Evolutionary conservation across 2,329 filamentous ascomycete species (phyloP), one percentile per base, ranked within the genome.

Genomic region (Fusarium sp.): DNA sequence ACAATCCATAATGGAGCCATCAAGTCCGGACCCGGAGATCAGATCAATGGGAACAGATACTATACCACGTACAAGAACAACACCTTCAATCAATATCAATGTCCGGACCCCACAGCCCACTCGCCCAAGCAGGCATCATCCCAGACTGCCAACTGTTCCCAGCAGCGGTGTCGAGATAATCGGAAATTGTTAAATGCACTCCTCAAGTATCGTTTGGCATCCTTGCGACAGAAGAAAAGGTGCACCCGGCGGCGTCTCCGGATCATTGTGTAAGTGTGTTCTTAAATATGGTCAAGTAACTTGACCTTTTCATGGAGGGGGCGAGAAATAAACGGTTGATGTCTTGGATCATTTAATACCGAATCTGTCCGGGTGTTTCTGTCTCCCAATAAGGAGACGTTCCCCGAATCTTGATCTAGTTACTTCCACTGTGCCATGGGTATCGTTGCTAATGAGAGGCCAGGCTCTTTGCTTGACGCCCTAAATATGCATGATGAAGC

Each of bases 211-310:
- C 28, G 5, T n/a, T 3, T 49, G 47, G 10, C 11, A 13, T 4
- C 22, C 28, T n/a, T 33, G 28, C 7, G 28, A 7, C 47, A 28
- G 10, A 24, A 10, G 48, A 35, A 6, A 14, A 35, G 0, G 28
- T 24, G 5, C 0, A 24, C 5, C 22, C 4, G 31, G 3, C 11
- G 22, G 28, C 1, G 22, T 24, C 22, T 1, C 3, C 0, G 7
- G 11, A 35, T 51, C 0, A 38, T 22, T 12, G 6, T 15, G 13
- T 54, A 52, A 15, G 49, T 54, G 49, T 6, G 18, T 17, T 28
- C 33, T 54, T 38, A 28, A 38, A 26, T 26, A 0, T 6, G 33
- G 18, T 28, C 49, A 17, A 38, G 17, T 8, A 33, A 24, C 33
- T 38, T 28, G 35, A 17, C 35, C 49, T 15, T 22, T 3, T 3